Evolutionary conservation across 768 basidiomycete genomes (phyloP), one percentile per base, ranked within the genome.

Genomic region (Mycena epipterygia): DNA sequence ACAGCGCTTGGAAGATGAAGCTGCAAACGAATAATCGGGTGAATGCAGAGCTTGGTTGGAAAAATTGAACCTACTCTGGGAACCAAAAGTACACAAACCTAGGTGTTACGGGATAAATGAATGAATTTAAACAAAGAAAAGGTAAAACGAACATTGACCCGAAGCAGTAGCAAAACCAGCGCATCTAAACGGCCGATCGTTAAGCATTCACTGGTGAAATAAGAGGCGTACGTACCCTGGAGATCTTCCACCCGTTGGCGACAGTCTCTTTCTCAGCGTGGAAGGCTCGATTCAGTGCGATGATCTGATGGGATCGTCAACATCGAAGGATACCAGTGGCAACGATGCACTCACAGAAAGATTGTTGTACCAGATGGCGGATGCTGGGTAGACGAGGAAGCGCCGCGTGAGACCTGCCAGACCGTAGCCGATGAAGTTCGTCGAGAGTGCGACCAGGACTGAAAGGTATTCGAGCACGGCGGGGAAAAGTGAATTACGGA

Each of bases 361-460:
- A 27, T 58, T 86, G 32, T 84, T 83, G 11, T 88, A 90, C 88
- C 89, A 90, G 75, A 90, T 85, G 82, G 89, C 88, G 75, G 82
- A 83, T 62, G 81, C 74, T 1, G 84, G 89, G 76, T 87, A 91
- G 63, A 91, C 87, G 61, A 91, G 84, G 84, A 89, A 89, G 59
- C 84, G 81, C 52, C 90, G 84, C 37, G 84, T 81, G 46, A 89
- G 42, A 42, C 89, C 88, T 19, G 84, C 90, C 61, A 84, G 72
- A 2, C 86, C 79, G 75, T 86, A 87, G 1, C 87, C 87, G 57
- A 87, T 80, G 61, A 85, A 65, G 70, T 88, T 86, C 3, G 83
- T 80, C 1, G 85, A 81, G 13, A 90, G 46, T 67, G 83, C 79
- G 33, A 84, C 72, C 77, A 66, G 75, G 77, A 82, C 61, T 77